A percentile compares a stretch with the other conserved stretches of the same genome.
phyloP scores from a whole-genome alignment of 768 basidiomycete species.

The Wakefieldia striispora region DNA sequence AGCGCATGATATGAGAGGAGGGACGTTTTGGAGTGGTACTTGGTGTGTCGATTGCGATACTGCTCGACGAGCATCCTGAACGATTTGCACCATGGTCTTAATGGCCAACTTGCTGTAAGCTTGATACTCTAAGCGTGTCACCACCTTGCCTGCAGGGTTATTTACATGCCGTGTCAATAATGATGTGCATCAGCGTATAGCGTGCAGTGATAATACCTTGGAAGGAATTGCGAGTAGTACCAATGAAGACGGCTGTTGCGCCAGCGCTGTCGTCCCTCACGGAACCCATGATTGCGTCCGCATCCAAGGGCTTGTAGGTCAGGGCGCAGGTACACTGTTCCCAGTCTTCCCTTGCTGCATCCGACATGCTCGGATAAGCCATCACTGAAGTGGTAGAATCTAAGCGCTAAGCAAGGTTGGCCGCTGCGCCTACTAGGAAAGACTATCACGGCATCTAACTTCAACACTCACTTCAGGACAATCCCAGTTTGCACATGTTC shows the following conservation, averaged over 20 bases:
- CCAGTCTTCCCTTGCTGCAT: slow-evolving; percentile 24
- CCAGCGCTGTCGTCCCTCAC: slow-evolving; percentile 67
- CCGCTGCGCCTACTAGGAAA: too few species aligned
- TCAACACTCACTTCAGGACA: background rate
- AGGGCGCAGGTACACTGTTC: slow-evolving; percentile 42
- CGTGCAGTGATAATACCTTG: slow-evolving; percentile 49
- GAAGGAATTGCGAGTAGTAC: slow-evolving; percentile 85
- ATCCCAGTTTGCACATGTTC: slow-evolving; percentile 13
- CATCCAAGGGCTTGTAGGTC: slow-evolving; percentile 58
- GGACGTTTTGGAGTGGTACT: slow-evolving; percentile 17
- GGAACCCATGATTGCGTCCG: slow-evolving; percentile 54
- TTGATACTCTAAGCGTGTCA: slow-evolving; percentile 77
- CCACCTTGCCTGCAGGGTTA: slow-evolving; percentile 53
- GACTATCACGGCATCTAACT: background rate
- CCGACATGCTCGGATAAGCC: slow-evolving; percentile 26
- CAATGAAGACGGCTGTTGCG: slow-evolving; percentile 75
- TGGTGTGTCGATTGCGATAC: slow-evolving; percentile 46
- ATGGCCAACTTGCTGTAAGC: slow-evolving; percentile 80
- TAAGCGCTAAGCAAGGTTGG: background rate
- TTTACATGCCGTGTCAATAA: slow-evolving; percentile 9
- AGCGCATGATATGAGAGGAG: slow-evolving; percentile 53
- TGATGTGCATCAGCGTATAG: background rate
- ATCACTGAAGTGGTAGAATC: slow-evolving; percentile 10
- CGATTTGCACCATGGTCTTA: slow-evolving; percentile 67
- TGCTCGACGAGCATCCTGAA: slow-evolving; percentile 43